phyloP scores from a whole-genome alignment of 495 filamentous ascomycete species.

The Penicillium robsamsonii region DNA sequence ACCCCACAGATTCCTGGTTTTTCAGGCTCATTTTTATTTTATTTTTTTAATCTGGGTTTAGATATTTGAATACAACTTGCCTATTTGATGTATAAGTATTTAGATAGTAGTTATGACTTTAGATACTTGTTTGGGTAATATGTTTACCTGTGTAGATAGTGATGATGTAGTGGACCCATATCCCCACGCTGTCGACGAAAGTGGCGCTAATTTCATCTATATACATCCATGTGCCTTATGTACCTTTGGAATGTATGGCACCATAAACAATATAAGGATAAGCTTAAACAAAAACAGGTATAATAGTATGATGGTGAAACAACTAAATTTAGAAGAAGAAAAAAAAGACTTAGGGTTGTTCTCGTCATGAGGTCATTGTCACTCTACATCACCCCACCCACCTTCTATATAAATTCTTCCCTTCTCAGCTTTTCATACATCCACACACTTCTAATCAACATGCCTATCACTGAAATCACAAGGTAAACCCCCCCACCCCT shows the following conservation, averaged over 20 bases:
- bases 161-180: background rate
- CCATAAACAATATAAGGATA: too few relatives aligned
- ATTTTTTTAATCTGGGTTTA: background rate
- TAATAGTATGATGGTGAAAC: too few relatives aligned
- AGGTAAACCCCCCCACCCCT: too few relatives aligned
- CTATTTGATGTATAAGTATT: background rate
- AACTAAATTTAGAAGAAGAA: too few relatives aligned
- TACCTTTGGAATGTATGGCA: too few relatives aligned
- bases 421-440: background rate
- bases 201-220: background rate
- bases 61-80: background rate
- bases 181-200: background rate
- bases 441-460: background rate
- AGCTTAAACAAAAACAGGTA: too few relatives aligned
- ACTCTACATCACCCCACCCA: background rate
- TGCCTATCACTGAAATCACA: conserved; percentile 7
- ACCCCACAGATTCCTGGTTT: conserved; percentile 8
- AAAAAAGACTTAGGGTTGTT: too few relatives aligned
- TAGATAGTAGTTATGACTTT: background rate
- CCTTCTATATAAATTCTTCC: background rate
- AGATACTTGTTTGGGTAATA: background rate
- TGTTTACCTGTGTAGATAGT: background rate
- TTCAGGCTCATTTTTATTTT: conserved; percentile 8
- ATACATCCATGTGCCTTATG: too few relatives aligned
- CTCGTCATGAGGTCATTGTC: too few relatives aligned